Conservation (phyloP, 1,284 basidiomycete species). For the Trichosporon sp. region DNA sequence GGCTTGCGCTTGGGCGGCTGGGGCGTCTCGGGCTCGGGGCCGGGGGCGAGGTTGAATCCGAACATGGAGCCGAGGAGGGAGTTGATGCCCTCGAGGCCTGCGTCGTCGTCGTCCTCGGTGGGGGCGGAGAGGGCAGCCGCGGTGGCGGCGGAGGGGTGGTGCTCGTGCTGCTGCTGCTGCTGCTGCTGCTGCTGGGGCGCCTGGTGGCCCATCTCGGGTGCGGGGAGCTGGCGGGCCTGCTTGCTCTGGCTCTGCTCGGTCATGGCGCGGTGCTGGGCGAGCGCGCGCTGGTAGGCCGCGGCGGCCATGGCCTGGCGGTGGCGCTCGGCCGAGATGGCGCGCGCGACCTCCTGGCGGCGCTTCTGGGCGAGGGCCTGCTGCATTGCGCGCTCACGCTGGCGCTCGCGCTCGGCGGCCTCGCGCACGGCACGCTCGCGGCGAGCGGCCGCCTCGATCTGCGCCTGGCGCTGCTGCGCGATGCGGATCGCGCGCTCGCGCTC, state of each 20-base stretch:
- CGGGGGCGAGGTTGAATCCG: slow-evolving; percentile 35
- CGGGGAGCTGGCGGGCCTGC: slow-evolving; percentile 6
- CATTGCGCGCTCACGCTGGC: slow-evolving; percentile 16
- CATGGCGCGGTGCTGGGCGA: slow-evolving; percentile 7
- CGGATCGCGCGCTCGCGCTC: slow-evolving; percentile 17
- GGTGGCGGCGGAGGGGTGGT: not conserved
- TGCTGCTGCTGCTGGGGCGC: slow-evolving; percentile 6
- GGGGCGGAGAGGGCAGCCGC: not conserved
- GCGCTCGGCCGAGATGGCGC: slow-evolving; percentile 14
- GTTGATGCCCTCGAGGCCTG: slow-evolving; percentile 32
- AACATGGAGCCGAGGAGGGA: slow-evolving; percentile 35
- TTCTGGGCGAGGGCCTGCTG: slow-evolving; percentile 13
- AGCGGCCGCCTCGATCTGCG: slow-evolving; percentile 10
- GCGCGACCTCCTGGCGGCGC: slow-evolving; percentile 11
- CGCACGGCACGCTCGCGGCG: slow-evolving; percentile 19
- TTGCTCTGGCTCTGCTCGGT: slow-evolving; percentile 7
- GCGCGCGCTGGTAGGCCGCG: slow-evolving; percentile 17
- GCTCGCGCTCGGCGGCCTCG: slow-evolving; percentile 18
- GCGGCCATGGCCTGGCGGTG: slow-evolving; percentile 21
- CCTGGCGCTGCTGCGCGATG: slow-evolving; percentile 19
- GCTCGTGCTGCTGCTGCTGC: not conserved
- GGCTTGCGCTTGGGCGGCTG: slow-evolving; percentile 16
- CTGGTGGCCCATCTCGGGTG: not conserved
- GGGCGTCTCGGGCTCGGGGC: not conserved
- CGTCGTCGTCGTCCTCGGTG: slow-evolving; percentile 7